A percentile compares a stretch with the other conserved stretches of the same genome.
Conservation (phyloP, 345 rosid genomes). For the Turnera subulata region DNA sequence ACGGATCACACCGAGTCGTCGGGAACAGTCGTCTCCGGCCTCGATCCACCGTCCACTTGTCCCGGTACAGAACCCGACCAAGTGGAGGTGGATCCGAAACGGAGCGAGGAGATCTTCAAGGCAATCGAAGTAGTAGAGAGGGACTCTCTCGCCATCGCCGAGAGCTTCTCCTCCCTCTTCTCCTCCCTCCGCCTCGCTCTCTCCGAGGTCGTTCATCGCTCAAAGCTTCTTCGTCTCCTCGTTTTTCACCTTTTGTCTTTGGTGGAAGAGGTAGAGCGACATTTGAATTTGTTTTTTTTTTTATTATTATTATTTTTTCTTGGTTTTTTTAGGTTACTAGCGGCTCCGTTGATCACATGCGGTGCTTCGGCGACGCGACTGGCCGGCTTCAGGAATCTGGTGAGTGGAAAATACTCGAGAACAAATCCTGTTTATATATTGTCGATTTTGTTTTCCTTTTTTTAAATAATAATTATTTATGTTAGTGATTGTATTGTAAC, state of each 20-base stretch:
- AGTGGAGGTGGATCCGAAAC: constrained; percentile 17
- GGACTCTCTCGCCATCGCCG: constrained; percentile 75
- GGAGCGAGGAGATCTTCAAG: constrained; percentile 34
- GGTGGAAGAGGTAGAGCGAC: neutral
- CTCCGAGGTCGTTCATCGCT: constrained; percentile 49
- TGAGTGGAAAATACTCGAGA: constrained; percentile 12
- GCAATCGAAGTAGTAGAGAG: constrained; percentile 78
- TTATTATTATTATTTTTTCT: neutral
- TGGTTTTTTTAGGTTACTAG: constrained; percentile 49
- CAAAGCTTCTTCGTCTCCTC: neutral
- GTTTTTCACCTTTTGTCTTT: constrained; percentile 3
- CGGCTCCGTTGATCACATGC: constrained; percentile 76
- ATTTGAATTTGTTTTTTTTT: neutral
- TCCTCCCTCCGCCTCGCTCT: constrained; percentile 76
- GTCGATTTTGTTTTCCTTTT: neutral
- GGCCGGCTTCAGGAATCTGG: constrained; percentile 85
- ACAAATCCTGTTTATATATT: neutral
- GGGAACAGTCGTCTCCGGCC: neutral
- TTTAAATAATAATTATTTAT: neutral
- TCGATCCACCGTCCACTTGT: constrained; percentile 21
- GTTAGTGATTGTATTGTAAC: neutral
- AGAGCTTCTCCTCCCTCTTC: constrained; percentile 81
- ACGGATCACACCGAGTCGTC: too few relatives aligned
- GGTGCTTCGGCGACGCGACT: constrained; percentile 73
- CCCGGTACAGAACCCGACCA: constrained; percentile 6